Percentiles rank a stretch among this genome's conserved stretches.
Evolutionary conservation across 2,329 filamentous ascomycete species (phyloP).

Genomic region (Chaetoscypha palmicola): DNA sequence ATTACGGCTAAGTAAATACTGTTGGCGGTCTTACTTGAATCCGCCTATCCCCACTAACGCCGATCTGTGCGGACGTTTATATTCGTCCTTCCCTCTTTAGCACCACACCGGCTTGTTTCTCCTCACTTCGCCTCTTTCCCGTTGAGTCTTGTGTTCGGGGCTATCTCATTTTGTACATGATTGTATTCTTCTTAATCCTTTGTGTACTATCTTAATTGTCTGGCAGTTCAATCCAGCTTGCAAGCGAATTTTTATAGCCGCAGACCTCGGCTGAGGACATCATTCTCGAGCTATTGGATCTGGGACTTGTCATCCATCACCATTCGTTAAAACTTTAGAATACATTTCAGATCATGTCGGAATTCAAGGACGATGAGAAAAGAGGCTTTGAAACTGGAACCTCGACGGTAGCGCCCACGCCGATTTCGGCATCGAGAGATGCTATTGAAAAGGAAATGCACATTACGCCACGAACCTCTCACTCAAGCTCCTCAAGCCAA

Average conservation of each 20-base stretch:
- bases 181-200: no score
- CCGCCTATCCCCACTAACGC: constrained; percentile 4
- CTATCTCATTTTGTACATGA: no score
- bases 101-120: neutral
- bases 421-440: constrained; percentile 7
- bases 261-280: no score
- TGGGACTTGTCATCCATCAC: no score
- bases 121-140: no score
- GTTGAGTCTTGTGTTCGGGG: no score
- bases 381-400: neutral
- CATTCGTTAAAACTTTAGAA: no score
- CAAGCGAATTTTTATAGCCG: no score
- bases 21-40: neutral
- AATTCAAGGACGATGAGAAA: neutral
- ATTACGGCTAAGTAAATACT: neutral
- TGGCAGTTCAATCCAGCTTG: no score
- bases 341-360: neutral
- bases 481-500: constrained; percentile 13
- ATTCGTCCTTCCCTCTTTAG: neutral
- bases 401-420: constrained; percentile 6
- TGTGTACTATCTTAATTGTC: no score
- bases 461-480: constrained; percentile 14
- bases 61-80: no score
- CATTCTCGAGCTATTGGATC: no score
- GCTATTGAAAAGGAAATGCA: constrained; percentile 18